Percentiles rank a stretch among this genome's conserved stretches.
Conservation (phyloP, 179 eudicot genomes). For the Kewa caespitosa region DNA sequence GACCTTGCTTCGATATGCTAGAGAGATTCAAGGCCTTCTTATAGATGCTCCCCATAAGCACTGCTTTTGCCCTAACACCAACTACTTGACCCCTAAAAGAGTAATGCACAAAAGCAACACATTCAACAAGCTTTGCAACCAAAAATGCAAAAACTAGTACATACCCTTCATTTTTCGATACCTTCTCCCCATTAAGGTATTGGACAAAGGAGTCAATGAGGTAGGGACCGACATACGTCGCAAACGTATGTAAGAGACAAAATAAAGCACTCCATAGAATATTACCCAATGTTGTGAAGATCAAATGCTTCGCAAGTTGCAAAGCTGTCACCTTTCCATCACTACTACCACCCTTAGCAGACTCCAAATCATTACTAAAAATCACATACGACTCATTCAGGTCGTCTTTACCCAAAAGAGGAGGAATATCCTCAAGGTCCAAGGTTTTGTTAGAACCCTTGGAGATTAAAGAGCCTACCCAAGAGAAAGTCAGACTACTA, state of each 20-base stretch:
- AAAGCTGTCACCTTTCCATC: slow-evolving; percentile 45
- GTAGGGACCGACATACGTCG: slow-evolving; percentile 76
- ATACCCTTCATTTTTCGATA: slow-evolving; percentile 43
- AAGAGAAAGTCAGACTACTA: slow-evolving; percentile 61
- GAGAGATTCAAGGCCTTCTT: slow-evolving; percentile 67
- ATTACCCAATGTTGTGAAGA: slow-evolving; percentile 52
- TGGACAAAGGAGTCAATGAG: slow-evolving; percentile 79
- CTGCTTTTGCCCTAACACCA: slow-evolving; percentile 50
- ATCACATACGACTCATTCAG: slow-evolving; percentile 48
- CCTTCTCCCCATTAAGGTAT: slow-evolving; percentile 56
- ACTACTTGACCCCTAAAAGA: slow-evolving; percentile 52
- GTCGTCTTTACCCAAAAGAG: slow-evolving; percentile 41
- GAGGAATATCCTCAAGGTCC: slow-evolving; percentile 73
- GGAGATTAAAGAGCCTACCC: slow-evolving; percentile 54
- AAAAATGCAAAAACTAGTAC: slow-evolving; percentile 58
- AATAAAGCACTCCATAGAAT: slow-evolving; percentile 45
- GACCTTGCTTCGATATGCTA: slow-evolving; percentile 60
- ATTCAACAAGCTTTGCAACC: slow-evolving; percentile 63
- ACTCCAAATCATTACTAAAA: slow-evolving; percentile 36
- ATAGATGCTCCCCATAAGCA: slow-evolving; percentile 52
- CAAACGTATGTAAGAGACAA: slow-evolving; percentile 47
- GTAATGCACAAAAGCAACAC: slow-evolving; percentile 65
- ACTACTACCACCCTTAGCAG: slow-evolving; percentile 18
- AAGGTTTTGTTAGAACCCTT: slow-evolving; percentile 55
- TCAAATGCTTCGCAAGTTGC: slow-evolving; percentile 55